phyloP scores from a whole-genome alignment of 139 green algal species.

The Chlamydomonas asymmetrica region DNA sequence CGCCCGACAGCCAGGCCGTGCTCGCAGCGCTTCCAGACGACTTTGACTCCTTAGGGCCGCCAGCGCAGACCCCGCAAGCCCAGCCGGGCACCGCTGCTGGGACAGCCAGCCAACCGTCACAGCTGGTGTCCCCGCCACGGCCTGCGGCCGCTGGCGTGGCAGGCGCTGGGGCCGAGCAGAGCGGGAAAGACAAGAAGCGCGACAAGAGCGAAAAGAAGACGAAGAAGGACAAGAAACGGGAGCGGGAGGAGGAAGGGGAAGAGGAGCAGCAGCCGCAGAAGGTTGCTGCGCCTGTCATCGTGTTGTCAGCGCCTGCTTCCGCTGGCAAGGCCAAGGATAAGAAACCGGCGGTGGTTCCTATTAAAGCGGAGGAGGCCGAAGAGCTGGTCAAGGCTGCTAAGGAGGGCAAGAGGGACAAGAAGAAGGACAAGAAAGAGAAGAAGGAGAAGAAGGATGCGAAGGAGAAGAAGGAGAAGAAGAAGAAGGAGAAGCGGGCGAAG shows the following conservation, averaged over 20 bases:
- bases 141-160: neutral
- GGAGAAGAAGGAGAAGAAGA: neutral
- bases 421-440: conserved; percentile 12
- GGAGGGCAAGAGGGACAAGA: neutral
- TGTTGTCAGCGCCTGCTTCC: too few species aligned
- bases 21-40: neutral
- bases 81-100: neutral
- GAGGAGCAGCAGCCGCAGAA: conserved; percentile 12
- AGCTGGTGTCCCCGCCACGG: neutral
- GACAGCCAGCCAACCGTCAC: neutral
- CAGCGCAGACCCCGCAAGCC: neutral
- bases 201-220: neutral
- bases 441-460: neutral
- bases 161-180: neutral
- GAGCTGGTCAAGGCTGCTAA: neutral
- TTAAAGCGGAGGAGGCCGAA: neutral
- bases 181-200: neutral
- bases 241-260: conserved; percentile 2
- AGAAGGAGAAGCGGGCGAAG: too few species aligned
- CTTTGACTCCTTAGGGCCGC: neutral
- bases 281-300: too few species aligned
- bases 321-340: too few species aligned
- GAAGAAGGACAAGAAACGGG: neutral
- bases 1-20: neutral
- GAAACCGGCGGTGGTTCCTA: neutral